phyloP scores from a whole-genome alignment of 1,284 basidiomycete species.

The Rhodotorula sp. region DNA sequence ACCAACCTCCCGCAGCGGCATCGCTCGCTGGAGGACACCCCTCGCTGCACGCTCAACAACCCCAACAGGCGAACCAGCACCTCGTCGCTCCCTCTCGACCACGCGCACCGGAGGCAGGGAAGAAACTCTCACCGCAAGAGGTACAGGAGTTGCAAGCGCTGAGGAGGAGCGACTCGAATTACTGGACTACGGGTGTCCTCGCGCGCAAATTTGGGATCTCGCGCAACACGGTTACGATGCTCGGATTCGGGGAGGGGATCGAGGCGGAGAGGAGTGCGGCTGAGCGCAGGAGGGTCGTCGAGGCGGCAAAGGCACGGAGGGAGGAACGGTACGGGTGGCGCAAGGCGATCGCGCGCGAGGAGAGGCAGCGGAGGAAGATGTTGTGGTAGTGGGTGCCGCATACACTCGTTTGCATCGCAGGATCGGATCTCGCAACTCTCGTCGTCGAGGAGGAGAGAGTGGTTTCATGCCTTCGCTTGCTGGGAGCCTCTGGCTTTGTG shows the following conservation, averaged over 20 bases:
- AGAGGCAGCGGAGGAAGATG: constrained; percentile 26
- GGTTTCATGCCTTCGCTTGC: not conserved
- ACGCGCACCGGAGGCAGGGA: too few species aligned
- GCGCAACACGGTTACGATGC: constrained; percentile 20
- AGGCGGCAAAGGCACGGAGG: not conserved
- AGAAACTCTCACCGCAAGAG: constrained; percentile 7
- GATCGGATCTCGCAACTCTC: not conserved
- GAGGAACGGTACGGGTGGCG: constrained; percentile 35
- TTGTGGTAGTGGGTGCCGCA: constrained; percentile 18
- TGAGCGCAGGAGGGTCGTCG: constrained; percentile 14
- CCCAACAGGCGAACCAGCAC: not conserved
- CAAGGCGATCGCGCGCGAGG: constrained; percentile 35
- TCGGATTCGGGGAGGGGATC: constrained; percentile 28
- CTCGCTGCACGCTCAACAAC: not conserved
- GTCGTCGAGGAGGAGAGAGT: not conserved
- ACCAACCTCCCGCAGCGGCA: not conserved
- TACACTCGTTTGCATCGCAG: too few species aligned
- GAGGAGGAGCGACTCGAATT: constrained; percentile 4
- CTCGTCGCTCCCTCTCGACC: constrained; percentile 3
- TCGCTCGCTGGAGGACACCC: not conserved
- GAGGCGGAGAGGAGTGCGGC: constrained; percentile 18
- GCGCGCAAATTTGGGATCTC: constrained; percentile 30
- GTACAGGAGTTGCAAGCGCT: constrained; percentile 21
- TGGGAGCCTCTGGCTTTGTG: too few species aligned
- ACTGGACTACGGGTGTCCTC: constrained; percentile 20